Percentiles rank a stretch among this genome's conserved stretches.
phyloP scores from a whole-genome alignment of 2,329 filamentous ascomycete genomes.

The Pseudogymnoascus sp. region DNA sequence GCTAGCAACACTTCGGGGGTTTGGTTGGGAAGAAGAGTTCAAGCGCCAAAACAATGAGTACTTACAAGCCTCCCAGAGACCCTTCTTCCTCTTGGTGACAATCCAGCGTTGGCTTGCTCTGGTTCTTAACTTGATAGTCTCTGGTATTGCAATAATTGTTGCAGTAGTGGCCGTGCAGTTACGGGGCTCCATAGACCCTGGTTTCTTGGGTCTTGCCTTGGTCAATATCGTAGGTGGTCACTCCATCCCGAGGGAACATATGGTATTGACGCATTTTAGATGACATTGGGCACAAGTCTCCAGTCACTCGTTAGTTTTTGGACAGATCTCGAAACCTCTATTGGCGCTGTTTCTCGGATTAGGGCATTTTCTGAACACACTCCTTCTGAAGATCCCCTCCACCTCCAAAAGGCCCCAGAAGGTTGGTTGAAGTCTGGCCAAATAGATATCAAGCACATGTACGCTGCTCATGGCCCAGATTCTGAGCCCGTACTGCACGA shows the following conservation, averaged over 20 bases:
- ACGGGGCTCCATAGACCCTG: conserved; percentile 9
- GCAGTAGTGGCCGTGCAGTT: conserved; percentile 23
- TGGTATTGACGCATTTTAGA: neutral
- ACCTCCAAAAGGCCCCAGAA: neutral
- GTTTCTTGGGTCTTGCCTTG: conserved; percentile 29
- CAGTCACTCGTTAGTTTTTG: conserved; percentile 41
- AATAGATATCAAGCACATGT: conserved; percentile 12
- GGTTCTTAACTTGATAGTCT: conserved; percentile 38
- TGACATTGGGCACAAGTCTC: conserved; percentile 23
- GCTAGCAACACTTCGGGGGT: conserved; percentile 39
- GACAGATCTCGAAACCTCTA: conserved; percentile 51
- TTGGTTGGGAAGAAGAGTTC: conserved; percentile 33
- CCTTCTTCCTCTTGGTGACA: conserved; percentile 38
- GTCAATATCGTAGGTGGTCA: conserved; percentile 36
- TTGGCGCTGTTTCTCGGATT: conserved; percentile 49
- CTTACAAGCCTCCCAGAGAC: conserved; percentile 37
- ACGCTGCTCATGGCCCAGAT: conserved; percentile 12
- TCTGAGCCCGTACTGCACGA: conserved; percentile 16
- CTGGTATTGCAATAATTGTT: conserved; percentile 25
- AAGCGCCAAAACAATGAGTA: conserved; percentile 11
- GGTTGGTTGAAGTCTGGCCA: conserved; percentile 9
- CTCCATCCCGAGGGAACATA: neutral
- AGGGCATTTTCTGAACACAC: conserved; percentile 44
- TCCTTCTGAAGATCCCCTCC: conserved; percentile 30
- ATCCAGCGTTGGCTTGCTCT: conserved; percentile 40